A percentile compares a stretch with the other conserved stretches of the same genome.
phyloP scores from a whole-genome alignment of 208 protist genomes.

The Crithidia bombi region DNA sequence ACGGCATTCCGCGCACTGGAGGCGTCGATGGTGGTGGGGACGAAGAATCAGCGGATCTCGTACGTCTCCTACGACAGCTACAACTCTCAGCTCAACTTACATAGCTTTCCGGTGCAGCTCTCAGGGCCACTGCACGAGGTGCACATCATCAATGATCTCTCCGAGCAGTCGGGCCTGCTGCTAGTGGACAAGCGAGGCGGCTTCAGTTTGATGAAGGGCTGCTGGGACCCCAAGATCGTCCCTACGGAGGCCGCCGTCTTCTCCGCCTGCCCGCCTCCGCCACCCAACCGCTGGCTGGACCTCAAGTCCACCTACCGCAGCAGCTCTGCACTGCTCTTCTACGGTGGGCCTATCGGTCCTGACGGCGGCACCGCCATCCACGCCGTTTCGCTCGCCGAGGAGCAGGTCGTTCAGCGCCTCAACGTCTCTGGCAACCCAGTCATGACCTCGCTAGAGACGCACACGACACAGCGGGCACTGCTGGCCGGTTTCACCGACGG shows the following conservation, averaged over 20 bases:
- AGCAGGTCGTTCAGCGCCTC: conserved; percentile 83
- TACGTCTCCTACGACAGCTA: conserved; percentile 85
- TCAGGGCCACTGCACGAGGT: conserved; percentile 70
- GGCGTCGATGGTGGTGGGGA: conserved; percentile 75
- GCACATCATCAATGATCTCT: conserved; percentile 85
- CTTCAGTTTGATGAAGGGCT: conserved; percentile 78
- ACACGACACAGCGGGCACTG: conserved; percentile 75
- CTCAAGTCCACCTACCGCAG: conserved; percentile 79
- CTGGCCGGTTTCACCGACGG: conserved; percentile 83
- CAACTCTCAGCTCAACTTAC: conserved; percentile 55
- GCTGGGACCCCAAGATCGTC: conserved; percentile 52
- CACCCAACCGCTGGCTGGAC: conserved; percentile 60
- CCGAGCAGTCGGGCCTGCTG: conserved; percentile 82
- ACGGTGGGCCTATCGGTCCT: conserved; percentile 78
- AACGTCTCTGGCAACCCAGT: conserved; percentile 69
- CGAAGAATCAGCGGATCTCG: conserved; percentile 65
- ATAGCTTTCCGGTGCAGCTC: conserved; percentile 69
- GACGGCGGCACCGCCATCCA: conserved; percentile 76
- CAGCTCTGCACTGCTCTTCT: conserved; percentile 77
- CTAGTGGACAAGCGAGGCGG: conserved; percentile 77
- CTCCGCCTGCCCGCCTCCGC: conserved; percentile 68
- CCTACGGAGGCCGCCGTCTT: conserved; percentile 79
- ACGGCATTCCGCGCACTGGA: conserved; percentile 75
- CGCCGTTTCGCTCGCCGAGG: conserved; percentile 74
- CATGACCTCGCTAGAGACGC: conserved; percentile 67